Percentiles rank a stretch among this genome's conserved stretches.
Evolutionary conservation across 2,329 filamentous ascomycete genomes (phyloP).

Genomic region (Plectosphaerella sp.): DNA sequence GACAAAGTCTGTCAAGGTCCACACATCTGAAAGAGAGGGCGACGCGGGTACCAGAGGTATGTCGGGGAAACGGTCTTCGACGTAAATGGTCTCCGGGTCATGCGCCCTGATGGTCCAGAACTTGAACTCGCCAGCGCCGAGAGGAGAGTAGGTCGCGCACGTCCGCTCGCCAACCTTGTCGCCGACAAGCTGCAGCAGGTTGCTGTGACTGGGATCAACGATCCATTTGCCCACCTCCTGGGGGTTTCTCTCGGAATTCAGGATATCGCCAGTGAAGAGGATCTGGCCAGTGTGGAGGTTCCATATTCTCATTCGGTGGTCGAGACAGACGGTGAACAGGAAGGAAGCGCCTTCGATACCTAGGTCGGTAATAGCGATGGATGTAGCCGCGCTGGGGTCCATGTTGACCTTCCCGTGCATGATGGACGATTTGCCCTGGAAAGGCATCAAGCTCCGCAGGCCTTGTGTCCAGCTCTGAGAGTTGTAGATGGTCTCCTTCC

Average conservation of each 20-base stretch:
- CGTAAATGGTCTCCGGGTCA: slow-evolving; percentile 56
- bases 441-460: slow-evolving; percentile 61
- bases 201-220: slow-evolving; percentile 74
- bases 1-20: slow-evolving; percentile 75
- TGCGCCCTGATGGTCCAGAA: slow-evolving; percentile 76
- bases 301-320: slow-evolving; percentile 88
- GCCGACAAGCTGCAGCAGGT: slow-evolving; percentile 70
- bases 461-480: slow-evolving; percentile 69
- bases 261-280: slow-evolving; percentile 70
- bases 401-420: slow-evolving; percentile 60
- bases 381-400: slow-evolving; percentile 64
- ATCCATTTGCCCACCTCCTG: slow-evolving; percentile 70
- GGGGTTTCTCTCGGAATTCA: slow-evolving; percentile 61
- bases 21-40: slow-evolving; percentile 68
- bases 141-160: slow-evolving; percentile 81
- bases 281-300: slow-evolving; percentile 78
- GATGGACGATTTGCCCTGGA: slow-evolving; percentile 60
- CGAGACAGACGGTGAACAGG: slow-evolving; percentile 77
- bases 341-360: slow-evolving; percentile 47
- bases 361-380: slow-evolving; percentile 50
- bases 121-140: slow-evolving; percentile 87
- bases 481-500: slow-evolving; percentile 71
- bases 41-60: slow-evolving; percentile 61
- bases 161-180: slow-evolving; percentile 46
- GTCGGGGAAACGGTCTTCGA: slow-evolving; percentile 68